A percentile compares a stretch with the other conserved stretches of the same genome.
Conservation (phyloP, 371 early-diverging fungal genomes). For the Globomyces sp. region DNA sequence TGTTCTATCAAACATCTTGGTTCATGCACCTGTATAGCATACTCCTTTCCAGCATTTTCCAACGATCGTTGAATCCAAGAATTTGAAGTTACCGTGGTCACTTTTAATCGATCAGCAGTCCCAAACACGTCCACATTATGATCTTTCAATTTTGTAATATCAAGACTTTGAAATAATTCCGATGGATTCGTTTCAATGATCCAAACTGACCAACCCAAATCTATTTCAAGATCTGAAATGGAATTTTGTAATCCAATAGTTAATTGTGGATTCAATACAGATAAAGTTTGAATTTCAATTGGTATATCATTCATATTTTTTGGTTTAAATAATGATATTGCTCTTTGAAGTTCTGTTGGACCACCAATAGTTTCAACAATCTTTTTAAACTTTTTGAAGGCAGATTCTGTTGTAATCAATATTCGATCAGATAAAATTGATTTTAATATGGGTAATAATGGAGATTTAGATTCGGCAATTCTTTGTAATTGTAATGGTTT, state of each 20-base stretch:
- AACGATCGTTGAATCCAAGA: conserved; percentile 56
- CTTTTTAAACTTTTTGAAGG: conserved; percentile 46
- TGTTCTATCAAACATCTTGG: conserved; percentile 58
- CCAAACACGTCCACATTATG: conserved; percentile 59
- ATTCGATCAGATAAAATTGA: conserved; percentile 37
- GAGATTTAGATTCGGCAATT: conserved; percentile 38
- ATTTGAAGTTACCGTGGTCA: conserved; percentile 62
- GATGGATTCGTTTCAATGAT: conserved; percentile 48
- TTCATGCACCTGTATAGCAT: conserved; percentile 51
- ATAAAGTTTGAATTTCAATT: neutral
- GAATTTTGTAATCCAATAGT: neutral
- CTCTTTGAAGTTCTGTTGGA: conserved; percentile 43
- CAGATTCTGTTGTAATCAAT: conserved; percentile 48
- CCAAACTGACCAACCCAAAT: conserved; percentile 22
- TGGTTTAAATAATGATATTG: conserved; percentile 44
- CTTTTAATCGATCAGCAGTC: conserved; percentile 49
- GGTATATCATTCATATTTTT: neutral
- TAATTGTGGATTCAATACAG: neutral
- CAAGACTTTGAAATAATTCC: conserved; percentile 40
- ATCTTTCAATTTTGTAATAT: conserved; percentile 25
- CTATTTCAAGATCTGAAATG: neutral
- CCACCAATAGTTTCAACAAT: conserved; percentile 56
- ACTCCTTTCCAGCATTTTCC: conserved; percentile 46
- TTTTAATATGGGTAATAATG: conserved; percentile 43
- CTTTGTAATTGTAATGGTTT: conserved; percentile 48